These are phyloP conservation scores for Phanerodontia chrysosporium DNA, from an alignment of 768 basidiomycete genomes.

Conservation along the genomic window DNA sequence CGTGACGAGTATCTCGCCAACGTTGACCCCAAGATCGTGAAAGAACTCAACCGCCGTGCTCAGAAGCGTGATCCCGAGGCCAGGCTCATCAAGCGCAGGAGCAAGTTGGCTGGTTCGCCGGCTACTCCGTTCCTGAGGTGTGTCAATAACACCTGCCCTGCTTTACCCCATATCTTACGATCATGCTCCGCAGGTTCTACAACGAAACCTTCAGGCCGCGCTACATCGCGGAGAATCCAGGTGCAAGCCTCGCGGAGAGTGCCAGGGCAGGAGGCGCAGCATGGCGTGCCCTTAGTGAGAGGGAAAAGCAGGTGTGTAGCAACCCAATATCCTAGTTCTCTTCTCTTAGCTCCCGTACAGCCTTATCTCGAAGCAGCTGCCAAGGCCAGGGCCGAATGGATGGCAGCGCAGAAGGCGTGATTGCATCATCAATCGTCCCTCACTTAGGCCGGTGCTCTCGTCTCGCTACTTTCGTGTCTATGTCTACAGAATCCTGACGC, in stretches of 20 bases:
- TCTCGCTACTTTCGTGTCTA: no score
- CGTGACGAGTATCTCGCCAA: background rate
- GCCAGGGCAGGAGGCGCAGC: background rate
- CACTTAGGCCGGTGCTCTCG: no score
- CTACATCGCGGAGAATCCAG: background rate
- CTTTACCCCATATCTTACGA: background rate
- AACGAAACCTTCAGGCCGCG: background rate
- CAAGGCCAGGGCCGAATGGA: no score
- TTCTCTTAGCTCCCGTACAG: no score
- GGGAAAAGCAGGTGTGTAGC: background rate
- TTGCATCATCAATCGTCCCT: no score
- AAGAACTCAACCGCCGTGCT: background rate
- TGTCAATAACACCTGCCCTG: background rate
- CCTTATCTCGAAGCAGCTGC: no score
- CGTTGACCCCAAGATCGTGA: background rate
- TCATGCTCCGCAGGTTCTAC: background rate
- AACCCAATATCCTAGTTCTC: no score
- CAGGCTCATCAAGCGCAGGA: background rate
- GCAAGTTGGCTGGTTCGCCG: background rate
- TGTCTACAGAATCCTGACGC: no score
- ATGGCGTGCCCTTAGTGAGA: background rate
- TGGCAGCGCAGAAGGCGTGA: no score
- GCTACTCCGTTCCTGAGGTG: background rate
- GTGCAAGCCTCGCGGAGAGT: background rate
- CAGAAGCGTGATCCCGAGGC: background rate